Percentiles rank a stretch among this genome's conserved stretches.
Conservation (phyloP, 352 stramenopile genomes). For the Globisporangium lucens region DNA sequence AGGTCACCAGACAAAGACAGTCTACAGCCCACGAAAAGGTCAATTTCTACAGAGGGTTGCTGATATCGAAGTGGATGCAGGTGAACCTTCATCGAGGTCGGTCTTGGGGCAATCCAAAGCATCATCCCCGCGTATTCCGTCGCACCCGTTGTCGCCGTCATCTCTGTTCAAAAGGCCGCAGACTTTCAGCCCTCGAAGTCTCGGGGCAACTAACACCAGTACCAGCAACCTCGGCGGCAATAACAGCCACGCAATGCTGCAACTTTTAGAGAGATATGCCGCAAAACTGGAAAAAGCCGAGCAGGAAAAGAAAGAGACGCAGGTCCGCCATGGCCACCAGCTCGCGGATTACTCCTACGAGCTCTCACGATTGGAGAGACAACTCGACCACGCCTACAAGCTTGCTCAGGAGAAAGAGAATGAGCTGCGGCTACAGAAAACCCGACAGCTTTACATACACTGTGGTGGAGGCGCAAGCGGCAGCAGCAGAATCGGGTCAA, state of each 20-base stretch:
- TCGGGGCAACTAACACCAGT: neutral
- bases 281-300: constrained; percentile 42
- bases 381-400: constrained; percentile 52
- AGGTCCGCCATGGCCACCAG: constrained; percentile 52
- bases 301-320: constrained; percentile 45
- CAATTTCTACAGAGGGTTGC: neutral
- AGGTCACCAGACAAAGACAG: neutral
- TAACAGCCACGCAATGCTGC: constrained; percentile 7
- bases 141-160: constrained; percentile 4
- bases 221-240: neutral
- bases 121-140: neutral
- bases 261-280: constrained; percentile 26
- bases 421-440: constrained; percentile 49
- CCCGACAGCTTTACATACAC: constrained; percentile 43
- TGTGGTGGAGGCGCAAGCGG: neutral
- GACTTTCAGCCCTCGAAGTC: neutral
- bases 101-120: neutral
- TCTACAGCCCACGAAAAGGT: neutral
- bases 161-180: neutral
- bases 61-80: neutral
- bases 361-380: constrained; percentile 59
- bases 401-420: constrained; percentile 57
- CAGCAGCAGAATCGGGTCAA: neutral
- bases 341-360: constrained; percentile 67
- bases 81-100: neutral